A percentile compares a stretch with the other conserved stretches of the same genome.
These are phyloP conservation scores for Eutrema heterophyllum DNA, from an alignment of 345 rosid genomes.

Conservation along the genomic window DNA sequence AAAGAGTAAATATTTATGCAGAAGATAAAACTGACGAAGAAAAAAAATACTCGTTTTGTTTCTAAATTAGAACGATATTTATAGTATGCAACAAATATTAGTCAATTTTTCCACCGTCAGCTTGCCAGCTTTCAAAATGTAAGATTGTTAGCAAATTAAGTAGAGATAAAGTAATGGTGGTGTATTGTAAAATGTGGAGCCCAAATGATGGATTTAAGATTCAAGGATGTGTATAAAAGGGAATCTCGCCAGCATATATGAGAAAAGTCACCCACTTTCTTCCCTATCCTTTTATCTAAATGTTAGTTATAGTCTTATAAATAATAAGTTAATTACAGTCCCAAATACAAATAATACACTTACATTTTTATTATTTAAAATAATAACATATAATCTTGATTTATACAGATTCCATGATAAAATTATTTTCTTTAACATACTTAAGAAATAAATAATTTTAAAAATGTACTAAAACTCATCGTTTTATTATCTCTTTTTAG, in stretches of 20 bases:
- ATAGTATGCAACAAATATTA: not conserved
- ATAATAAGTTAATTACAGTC: not conserved
- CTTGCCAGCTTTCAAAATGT: constrained; percentile 19
- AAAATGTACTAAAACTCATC: not conserved
- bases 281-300: not conserved
- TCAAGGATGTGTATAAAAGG: not conserved
- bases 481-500: not conserved
- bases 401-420: not conserved
- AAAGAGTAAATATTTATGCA: not conserved
- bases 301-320: not conserved
- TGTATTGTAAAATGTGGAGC: not conserved
- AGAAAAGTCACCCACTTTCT: not conserved
- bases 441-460: not conserved
- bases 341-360: too few relatives aligned
- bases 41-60: not conserved
- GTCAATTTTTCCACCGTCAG: not conserved
- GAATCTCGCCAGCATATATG: not conserved
- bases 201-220: not conserved
- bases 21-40: not conserved
- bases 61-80: not conserved
- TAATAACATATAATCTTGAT: too few relatives aligned
- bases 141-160: not conserved
- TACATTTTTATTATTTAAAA: not conserved
- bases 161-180: constrained; percentile 5
- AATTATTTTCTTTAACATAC: not conserved